A percentile compares a stretch with the other conserved stretches of the same genome.
These are phyloP conservation scores for Colletotrichum aenigma DNA, from an alignment of 2,329 filamentous ascomycete species.

Conservation along the genomic window DNA sequence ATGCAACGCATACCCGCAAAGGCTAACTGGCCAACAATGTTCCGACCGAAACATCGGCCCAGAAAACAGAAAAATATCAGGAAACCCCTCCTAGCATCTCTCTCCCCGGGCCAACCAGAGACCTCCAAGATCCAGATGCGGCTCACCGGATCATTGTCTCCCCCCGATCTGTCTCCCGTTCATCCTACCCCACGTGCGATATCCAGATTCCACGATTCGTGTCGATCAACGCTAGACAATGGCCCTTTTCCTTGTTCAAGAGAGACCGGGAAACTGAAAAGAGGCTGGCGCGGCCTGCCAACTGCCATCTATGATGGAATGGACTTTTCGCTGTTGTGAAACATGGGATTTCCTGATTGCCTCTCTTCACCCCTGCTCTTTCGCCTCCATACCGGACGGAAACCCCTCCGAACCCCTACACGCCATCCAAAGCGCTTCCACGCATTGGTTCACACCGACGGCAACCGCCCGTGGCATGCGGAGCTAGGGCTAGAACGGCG, in stretches of 20 bases:
- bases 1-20: background rate
- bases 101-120: background rate
- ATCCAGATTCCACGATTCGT: slow-evolving; percentile 9
- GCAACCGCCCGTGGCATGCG: slow-evolving; percentile 5
- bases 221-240: slow-evolving; percentile 1
- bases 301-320: slow-evolving; percentile 16
- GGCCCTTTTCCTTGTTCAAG: background rate
- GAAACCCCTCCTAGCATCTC: background rate
- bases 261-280: background rate
- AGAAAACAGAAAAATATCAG: background rate
- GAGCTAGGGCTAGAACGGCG: background rate
- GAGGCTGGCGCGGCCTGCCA: background rate
- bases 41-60: background rate
- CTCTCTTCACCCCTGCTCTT: background rate
- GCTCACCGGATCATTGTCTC: slow-evolving; percentile 1
- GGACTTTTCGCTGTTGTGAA: slow-evolving; percentile 13
- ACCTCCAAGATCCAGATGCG: background rate
- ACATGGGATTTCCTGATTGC: slow-evolving; percentile 18
- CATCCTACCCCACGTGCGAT: slow-evolving; percentile 10
- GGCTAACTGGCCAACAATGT: background rate
- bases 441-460: background rate
- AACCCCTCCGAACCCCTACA: background rate
- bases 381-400: background rate
- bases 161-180: background rate
- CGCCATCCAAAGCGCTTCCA: background rate